Conservation (phyloP, 805 yeast genomes). For the Maudiozyma saulgeensis region DNA sequence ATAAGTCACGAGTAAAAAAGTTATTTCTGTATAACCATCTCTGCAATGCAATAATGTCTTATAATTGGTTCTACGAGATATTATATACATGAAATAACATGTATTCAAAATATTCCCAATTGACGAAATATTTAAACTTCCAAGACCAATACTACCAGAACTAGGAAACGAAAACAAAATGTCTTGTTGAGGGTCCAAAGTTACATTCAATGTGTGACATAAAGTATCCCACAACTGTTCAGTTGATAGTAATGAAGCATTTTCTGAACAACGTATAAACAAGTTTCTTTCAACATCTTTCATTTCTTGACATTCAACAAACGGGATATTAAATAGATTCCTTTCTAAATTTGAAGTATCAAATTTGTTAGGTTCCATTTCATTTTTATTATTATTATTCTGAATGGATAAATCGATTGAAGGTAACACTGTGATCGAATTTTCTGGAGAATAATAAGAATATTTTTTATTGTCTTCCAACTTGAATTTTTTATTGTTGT, state of each 20-base stretch:
- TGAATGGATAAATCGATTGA: slow-evolving; percentile 12
- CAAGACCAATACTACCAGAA: slow-evolving; percentile 73
- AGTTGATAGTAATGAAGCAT: slow-evolving; percentile 43
- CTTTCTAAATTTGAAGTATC: slow-evolving; percentile 18
- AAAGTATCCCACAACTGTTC: slow-evolving; percentile 19
- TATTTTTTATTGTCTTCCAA: slow-evolving; percentile 5
- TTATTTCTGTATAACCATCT: slow-evolving; percentile 89
- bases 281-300: background rate
- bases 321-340: slow-evolving; percentile 40
- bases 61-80: slow-evolving; percentile 17
- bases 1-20: slow-evolving; percentile 63
- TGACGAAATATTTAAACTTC: slow-evolving; percentile 56
- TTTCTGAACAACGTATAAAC: slow-evolving; percentile 47
- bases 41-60: slow-evolving; percentile 62
- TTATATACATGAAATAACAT: slow-evolving; percentile 37
- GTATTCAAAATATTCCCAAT: slow-evolving; percentile 64
- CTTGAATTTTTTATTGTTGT: background rate
- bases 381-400: background rate
- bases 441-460: slow-evolving; percentile 41
- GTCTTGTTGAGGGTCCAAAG: slow-evolving; percentile 2
- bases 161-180: slow-evolving; percentile 59
- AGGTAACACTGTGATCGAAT: slow-evolving; percentile 40
- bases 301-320: slow-evolving; percentile 39
- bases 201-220: slow-evolving; percentile 9
- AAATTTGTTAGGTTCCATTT: background rate